Percentiles rank a stretch among this genome's conserved stretches.
Conservation (phyloP, 805 yeast species). For the Saturnispora saitoi region DNA sequence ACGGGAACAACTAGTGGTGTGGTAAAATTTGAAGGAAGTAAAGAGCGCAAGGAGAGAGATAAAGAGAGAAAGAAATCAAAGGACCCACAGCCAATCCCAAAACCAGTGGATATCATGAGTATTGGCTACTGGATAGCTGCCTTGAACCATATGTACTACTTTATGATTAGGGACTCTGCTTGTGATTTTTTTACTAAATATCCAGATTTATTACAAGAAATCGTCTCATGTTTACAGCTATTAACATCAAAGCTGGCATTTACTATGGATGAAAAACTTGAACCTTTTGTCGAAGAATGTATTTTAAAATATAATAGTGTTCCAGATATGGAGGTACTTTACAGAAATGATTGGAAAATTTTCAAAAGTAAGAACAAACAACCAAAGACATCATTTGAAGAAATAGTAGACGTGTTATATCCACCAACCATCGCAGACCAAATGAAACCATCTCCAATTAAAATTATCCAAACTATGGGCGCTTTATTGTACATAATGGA, state of each 20-base stretch:
- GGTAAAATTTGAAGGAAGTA: slow-evolving; percentile 23
- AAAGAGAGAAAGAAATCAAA: slow-evolving; percentile 12
- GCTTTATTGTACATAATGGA: slow-evolving; percentile 82
- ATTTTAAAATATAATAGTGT: slow-evolving; percentile 70
- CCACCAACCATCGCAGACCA: slow-evolving; percentile 81
- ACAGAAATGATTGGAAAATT: slow-evolving; percentile 59
- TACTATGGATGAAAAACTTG: slow-evolving; percentile 54
- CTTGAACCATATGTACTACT: slow-evolving; percentile 67
- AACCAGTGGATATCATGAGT: slow-evolving; percentile 49
- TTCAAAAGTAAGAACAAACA: slow-evolving; percentile 36
- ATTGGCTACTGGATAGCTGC: slow-evolving; percentile 87
- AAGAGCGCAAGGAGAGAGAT: slow-evolving; percentile 18
- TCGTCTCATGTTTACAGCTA: slow-evolving; percentile 47
- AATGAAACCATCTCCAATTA: slow-evolving; percentile 83
- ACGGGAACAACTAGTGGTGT: slow-evolving; percentile 56
- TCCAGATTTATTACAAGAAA: slow-evolving; percentile 54
- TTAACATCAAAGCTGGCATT: slow-evolving; percentile 58
- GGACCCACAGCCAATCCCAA: slow-evolving; percentile 8
- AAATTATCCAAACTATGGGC: slow-evolving; percentile 76
- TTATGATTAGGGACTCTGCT: slow-evolving; percentile 57
- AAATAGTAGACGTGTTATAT: slow-evolving; percentile 62
- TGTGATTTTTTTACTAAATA: slow-evolving; percentile 40
- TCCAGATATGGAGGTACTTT: slow-evolving; percentile 71
- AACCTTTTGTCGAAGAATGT: slow-evolving; percentile 52
- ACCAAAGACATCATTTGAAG: slow-evolving; percentile 46